Conservation (phyloP, 148 eudicot species). For the Rhododendron mucronatum region DNA sequence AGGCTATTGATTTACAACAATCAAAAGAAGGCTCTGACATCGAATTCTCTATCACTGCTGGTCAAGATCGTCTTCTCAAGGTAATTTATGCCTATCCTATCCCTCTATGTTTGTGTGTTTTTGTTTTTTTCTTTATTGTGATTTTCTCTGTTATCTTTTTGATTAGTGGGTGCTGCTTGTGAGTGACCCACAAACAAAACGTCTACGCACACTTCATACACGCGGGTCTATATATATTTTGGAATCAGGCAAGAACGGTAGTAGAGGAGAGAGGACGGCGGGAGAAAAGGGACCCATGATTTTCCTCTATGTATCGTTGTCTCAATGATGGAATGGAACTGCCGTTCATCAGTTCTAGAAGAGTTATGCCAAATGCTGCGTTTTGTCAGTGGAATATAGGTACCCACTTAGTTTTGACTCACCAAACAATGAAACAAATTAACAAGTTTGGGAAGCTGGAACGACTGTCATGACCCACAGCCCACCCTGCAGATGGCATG, state of each 20-base stretch:
- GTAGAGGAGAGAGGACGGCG: background rate
- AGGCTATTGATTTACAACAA: slow-evolving; percentile 32
- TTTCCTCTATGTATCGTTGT: background rate
- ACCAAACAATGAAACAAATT: background rate
- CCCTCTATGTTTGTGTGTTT: background rate
- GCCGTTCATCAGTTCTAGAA: background rate
- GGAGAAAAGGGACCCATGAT: background rate
- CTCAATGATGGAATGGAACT: background rate
- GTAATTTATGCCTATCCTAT: slow-evolving; percentile 11
- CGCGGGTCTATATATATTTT: background rate
- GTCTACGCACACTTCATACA: background rate
- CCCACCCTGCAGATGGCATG: background rate
- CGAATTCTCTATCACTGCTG: slow-evolving; percentile 29
- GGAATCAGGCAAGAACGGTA: background rate
- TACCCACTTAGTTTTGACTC: background rate
- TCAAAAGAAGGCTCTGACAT: slow-evolving; percentile 22
- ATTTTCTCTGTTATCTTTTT: background rate
- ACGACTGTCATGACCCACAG: background rate
- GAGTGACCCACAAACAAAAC: background rate
- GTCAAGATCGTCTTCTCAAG: slow-evolving; percentile 73
- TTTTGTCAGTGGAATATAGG: background rate
- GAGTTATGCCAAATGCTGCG: background rate
- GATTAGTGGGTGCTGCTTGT: background rate
- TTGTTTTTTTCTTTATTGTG: background rate
- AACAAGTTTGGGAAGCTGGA: background rate